Evolutionary conservation across 805 yeast species (phyloP), one percentile per base, ranked within the genome.

Genomic region (Jamesozyma lodderae): DNA sequence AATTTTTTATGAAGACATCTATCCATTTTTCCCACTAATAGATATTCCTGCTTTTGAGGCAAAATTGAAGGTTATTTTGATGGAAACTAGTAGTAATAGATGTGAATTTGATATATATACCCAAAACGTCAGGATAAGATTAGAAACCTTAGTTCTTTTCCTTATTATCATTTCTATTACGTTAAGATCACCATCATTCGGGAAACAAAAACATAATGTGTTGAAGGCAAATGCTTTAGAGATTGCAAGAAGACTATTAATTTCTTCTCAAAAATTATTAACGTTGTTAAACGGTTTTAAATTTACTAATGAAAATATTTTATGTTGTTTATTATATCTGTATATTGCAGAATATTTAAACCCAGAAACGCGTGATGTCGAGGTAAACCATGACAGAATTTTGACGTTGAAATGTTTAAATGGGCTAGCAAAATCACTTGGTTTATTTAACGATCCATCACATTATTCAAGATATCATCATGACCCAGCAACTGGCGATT

Each of bases 11-110:
- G 39, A 47, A 22, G 41, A 48, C 13, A 40, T 52, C 14, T 52
- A 50, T 25, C 56, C 56, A 23, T 41, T 48, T 25, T 48, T 34
- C 24, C 55, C 56, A 14, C 38, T 45, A 20, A 39, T 52, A 29
- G 52, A 50, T 22, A 44, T 48, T 19, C 28, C 36, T 2, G 8
- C 33, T 2, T 43, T 43, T 30, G 46, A 43, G 29, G 23, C 29
- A 2, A 35, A 32, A 7, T 21, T 43, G 17, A 19, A 17, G 8
- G 25, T 19, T n/a, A 25, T 40, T 7, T 16, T 37, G 17, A 16
- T 31, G 3, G n/a, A 26, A 13, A 25, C 24, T 13, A 21, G 31
- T n/a, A 25, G 22, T 24, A 17, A 11, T 13, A 22, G 32, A 11
- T 45, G 35, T 21, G 38, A 35, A 28, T 26, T 47, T 2, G 33